Conservation (phyloP, 2,329 filamentous ascomycete genomes). For the Taxawa tesnikishii region DNA sequence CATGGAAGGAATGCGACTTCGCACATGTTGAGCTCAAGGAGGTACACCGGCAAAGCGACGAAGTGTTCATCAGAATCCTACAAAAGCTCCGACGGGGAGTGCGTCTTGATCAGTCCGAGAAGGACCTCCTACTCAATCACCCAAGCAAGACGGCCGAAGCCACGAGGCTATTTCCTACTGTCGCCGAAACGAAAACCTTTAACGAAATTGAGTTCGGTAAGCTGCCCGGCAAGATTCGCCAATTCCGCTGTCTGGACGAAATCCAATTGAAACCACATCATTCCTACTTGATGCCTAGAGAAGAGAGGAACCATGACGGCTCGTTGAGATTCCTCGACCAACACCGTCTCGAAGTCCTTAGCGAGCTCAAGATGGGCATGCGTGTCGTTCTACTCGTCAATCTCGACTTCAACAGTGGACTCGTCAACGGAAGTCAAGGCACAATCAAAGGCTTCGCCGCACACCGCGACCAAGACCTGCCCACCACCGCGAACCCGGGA, state of each 20-base stretch:
- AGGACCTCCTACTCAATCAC: constrained; percentile 33
- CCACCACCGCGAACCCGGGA: not conserved
- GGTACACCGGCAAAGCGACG: constrained; percentile 47
- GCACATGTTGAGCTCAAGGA: constrained; percentile 38
- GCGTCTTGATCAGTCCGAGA: constrained; percentile 24
- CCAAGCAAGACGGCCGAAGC: constrained; percentile 28
- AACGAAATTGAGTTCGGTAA: constrained; percentile 22
- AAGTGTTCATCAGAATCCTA: constrained; percentile 41
- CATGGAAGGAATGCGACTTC: constrained; percentile 45
- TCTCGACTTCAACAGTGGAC: constrained; percentile 26
- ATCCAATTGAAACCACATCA: constrained; percentile 18
- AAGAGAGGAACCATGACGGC: not conserved
- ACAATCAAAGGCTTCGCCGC: constrained; percentile 25
- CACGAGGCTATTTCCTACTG: constrained; percentile 33
- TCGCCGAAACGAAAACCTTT: constrained; percentile 7
- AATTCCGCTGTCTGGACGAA: constrained; percentile 25
- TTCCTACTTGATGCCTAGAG: not conserved
- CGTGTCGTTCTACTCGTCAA: constrained; percentile 42
- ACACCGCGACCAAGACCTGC: constrained; percentile 1
- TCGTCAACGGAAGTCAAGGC: constrained; percentile 37
- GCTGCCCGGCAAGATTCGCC: constrained; percentile 8
- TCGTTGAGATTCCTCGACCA: constrained; percentile 15
- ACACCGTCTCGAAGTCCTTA: constrained; percentile 32
- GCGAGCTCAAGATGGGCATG: constrained; percentile 39
- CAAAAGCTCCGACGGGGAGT: constrained; percentile 41